These are phyloP conservation scores for Cenchrus purpureus DNA, from an alignment of 176 grass and related monocot species.

Conservation along the genomic window DNA sequence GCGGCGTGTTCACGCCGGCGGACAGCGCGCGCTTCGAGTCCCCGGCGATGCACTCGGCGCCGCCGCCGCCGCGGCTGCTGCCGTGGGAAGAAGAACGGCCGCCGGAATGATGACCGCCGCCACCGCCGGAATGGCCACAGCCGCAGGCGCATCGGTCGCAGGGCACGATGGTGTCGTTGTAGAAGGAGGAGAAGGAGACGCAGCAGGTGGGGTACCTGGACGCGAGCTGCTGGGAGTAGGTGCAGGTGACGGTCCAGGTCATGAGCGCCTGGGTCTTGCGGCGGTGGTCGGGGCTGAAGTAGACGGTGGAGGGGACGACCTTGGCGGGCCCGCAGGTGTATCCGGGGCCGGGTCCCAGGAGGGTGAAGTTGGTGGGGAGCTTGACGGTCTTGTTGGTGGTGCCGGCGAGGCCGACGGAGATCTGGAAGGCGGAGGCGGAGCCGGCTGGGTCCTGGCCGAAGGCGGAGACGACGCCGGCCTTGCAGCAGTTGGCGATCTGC, in stretches of 20 bases:
- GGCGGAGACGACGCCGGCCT: slow-evolving; percentile 76
- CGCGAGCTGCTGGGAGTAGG: slow-evolving; percentile 77
- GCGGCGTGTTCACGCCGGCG: slow-evolving; percentile 72
- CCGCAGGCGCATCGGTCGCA: slow-evolving; percentile 82
- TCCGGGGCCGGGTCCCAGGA: slow-evolving; percentile 65
- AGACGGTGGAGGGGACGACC: slow-evolving; percentile 75
- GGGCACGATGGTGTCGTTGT: slow-evolving; percentile 83
- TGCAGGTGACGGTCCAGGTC: slow-evolving; percentile 91
- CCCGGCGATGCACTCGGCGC: slow-evolving; percentile 48
- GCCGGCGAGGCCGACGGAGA: slow-evolving; percentile 78
- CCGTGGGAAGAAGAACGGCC: no score
- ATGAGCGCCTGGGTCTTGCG: slow-evolving; percentile 91
- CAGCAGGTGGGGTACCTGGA: slow-evolving; percentile 79
- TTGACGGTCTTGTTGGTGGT: slow-evolving; percentile 96
- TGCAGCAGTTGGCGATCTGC: slow-evolving; percentile 99
- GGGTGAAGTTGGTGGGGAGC: slow-evolving; percentile 81
- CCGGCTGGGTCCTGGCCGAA: slow-evolving; percentile 73
- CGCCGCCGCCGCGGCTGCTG: no score
- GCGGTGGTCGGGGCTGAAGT: slow-evolving; percentile 59
- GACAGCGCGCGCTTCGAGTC: slow-evolving; percentile 60
- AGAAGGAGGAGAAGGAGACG: slow-evolving; percentile 95
- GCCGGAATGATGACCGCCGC: no score
- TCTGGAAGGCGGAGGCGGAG: slow-evolving; percentile 76
- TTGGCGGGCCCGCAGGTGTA: slow-evolving; percentile 83
- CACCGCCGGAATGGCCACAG: slow-evolving; percentile 48